Conservation (phyloP, 1,139 yeast genomes). For the Taphrina deformans region DNA sequence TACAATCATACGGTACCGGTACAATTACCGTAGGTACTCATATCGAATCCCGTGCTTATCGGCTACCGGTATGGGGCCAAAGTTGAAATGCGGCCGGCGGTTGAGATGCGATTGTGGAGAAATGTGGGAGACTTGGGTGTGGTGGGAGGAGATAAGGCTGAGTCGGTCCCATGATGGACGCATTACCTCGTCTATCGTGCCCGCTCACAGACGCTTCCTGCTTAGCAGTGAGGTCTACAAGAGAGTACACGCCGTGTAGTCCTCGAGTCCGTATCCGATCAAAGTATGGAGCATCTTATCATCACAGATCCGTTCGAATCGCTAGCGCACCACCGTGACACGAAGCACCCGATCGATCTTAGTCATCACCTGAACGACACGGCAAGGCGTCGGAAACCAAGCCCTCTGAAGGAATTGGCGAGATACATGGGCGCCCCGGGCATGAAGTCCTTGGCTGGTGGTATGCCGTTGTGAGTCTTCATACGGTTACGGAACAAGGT, state of each 20-base stretch:
- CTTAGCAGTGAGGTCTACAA: no score
- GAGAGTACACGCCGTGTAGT: no score
- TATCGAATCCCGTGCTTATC: no score
- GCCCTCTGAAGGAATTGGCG: conserved; percentile 80
- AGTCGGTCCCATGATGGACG: no score
- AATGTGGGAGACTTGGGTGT: not conserved
- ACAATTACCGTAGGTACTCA: no score
- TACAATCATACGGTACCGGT: no score
- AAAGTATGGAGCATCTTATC: not conserved
- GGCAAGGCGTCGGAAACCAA: conserved; percentile 69
- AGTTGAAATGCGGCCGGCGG: no score
- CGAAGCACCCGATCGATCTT: conserved; percentile 52
- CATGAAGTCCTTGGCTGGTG: conserved; percentile 89
- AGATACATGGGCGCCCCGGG: conserved; percentile 66
- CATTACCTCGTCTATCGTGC: no score
- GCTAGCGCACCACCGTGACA: not conserved
- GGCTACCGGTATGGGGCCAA: no score
- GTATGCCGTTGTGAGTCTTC: conserved; percentile 80
- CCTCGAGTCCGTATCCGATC: not conserved
- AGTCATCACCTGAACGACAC: conserved; percentile 73
- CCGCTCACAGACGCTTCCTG: no score
- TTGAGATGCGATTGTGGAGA: not conserved
- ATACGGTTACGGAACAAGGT: no score
- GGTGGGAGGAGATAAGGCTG: not conserved
- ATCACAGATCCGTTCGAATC: not conserved